Evolutionary conservation across 192 early-diverging fungal genomes (phyloP).

Genomic region (Radiomyces spectabilis): DNA sequence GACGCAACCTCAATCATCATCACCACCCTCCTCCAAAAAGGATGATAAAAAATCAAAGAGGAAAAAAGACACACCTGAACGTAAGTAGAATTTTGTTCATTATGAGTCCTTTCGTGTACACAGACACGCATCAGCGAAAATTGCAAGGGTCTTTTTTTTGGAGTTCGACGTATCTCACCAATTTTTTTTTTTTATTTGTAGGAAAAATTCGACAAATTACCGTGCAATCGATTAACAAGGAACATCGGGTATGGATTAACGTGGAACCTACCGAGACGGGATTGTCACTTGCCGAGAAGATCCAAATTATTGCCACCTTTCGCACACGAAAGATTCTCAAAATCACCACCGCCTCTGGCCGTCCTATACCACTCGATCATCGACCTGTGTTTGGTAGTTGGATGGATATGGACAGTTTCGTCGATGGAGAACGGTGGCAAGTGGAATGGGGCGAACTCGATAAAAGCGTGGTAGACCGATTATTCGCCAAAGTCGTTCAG

Average conservation of each 20-base stretch:
- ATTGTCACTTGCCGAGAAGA: conserved; percentile 19
- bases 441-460: conserved; percentile 25
- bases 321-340: conserved; percentile 20
- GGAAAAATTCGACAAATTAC: conserved; percentile 25
- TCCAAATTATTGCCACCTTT: conserved; percentile 24
- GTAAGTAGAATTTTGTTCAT: too few species aligned
- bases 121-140: too few species aligned
- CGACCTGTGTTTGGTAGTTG: conserved; percentile 27
- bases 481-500: conserved; percentile 19
- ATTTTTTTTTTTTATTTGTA: neutral
- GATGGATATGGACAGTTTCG: conserved; percentile 20
- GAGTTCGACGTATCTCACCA: neutral
- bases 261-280: conserved; percentile 26
- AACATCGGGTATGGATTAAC: conserved; percentile 26
- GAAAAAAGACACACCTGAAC: too few species aligned
- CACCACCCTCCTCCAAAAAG: too few species aligned
- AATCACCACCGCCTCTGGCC: conserved; percentile 18
- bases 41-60: too few species aligned
- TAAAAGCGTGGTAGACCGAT: conserved; percentile 16
- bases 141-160: neutral
- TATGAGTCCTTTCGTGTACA: too few species aligned
- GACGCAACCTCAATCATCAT: too few species aligned
- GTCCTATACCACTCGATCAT: conserved; percentile 18
- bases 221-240: conserved; percentile 22
- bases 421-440: conserved; percentile 24